Evolutionary conservation across 805 yeast genomes (phyloP), one percentile per base, ranked within the genome.

Genomic region (Cyberlindnera xylosilytica): DNA sequence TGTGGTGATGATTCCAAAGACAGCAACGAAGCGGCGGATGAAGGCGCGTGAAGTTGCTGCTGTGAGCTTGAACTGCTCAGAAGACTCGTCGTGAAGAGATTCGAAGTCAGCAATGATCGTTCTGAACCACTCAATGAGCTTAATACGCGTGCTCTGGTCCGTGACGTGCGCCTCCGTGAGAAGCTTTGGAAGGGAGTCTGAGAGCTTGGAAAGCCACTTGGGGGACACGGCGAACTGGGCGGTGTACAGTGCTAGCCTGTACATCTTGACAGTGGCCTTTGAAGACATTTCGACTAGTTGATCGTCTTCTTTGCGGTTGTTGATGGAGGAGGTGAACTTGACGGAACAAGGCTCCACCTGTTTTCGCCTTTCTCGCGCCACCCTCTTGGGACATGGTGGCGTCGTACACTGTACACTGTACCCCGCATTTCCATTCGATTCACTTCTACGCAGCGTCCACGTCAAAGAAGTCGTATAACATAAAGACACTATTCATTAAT

Each of bases 191-290:
- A 50, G 40, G 1, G 41, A n/a, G 16, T 37, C 29, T 6, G 44
- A 26, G 2, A 50, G 36, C 17, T 17, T 10, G 12, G 24, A 34
- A 22, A 50, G 22, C 12, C 29, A 13, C 29, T 42, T 35, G 6
- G 47, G 42, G 3, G 46, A 31, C 17, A 42, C 38, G 9, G 39
- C 39, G 17, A 50, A 45, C 36, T 50, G 53, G 8, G 49, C 16
- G 6, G 38, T 28, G 34, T 47, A 50, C 9, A 50, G 43, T 13
- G 41, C 29, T 3, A 30, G 18, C 19, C 24, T 33, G 22, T 47
- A 47, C 15, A 30, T 32, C 38, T 39, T 43, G 10, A 42, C 35
- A 3, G 35, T 15, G 23, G 19, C 12, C 34, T 31, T 31, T 9
- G 34, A 31, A 12, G 34, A 6, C 34, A 31, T 31, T 19, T 10